phyloP scores from a whole-genome alignment of 176 grass and related monocot species.

The Hsuehochloa calcarea region DNA sequence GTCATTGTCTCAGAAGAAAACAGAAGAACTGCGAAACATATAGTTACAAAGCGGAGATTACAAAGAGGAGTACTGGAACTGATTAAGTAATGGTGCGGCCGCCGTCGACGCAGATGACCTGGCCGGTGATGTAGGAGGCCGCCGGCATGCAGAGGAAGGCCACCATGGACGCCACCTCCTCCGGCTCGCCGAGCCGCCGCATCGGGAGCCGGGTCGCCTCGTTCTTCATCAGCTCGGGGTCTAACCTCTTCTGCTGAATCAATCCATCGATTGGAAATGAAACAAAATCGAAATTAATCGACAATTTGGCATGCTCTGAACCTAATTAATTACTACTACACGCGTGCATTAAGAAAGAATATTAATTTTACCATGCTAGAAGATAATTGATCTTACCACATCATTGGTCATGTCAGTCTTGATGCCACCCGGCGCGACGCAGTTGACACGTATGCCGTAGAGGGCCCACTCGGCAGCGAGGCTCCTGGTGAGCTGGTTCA shows the following conservation, averaged over 20 bases:
- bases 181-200: conserved; percentile 18
- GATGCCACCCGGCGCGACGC: conserved; percentile 30
- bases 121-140: conserved; percentile 41
- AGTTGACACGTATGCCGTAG: conserved; percentile 35
- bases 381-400: background rate
- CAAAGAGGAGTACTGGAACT: too few species aligned
- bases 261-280: background rate
- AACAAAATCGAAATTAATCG: background rate
- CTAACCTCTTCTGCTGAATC: background rate
- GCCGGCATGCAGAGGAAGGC: conserved; percentile 49
- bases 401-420: conserved; percentile 16
- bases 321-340: background rate
- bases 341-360: background rate
- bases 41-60: too few species aligned
- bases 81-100: conserved; percentile 2
- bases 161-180: conserved; percentile 36
- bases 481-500: conserved; percentile 41
- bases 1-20: too few species aligned
- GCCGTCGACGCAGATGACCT: conserved; percentile 45
- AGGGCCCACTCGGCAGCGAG: conserved; percentile 27
- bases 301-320: background rate
- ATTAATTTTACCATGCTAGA: background rate
- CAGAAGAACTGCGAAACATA: too few species aligned
- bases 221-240: conserved; percentile 18
- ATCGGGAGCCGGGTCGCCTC: background rate